Evolutionary conservation across 306 rosid genomes (phyloP).

Genomic region (Argentina anserina): DNA sequence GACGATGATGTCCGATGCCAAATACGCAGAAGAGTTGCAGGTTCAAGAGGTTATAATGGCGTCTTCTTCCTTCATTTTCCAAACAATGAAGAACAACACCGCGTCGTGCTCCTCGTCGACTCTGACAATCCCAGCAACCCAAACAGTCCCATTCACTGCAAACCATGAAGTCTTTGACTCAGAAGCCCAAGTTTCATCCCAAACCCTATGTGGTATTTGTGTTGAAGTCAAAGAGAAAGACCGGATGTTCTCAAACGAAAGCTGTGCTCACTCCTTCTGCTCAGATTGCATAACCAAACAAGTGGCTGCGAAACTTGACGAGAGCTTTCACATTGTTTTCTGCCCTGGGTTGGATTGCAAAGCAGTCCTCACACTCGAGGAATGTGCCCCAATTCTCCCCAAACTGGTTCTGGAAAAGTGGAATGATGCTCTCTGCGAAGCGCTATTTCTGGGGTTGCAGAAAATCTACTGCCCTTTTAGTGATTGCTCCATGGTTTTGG

Average conservation of each 20-base stretch:
- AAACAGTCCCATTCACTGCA: not conserved
- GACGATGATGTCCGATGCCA: not conserved
- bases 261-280: conserved; percentile 50
- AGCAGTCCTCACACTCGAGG: conserved; percentile 24
- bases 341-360: conserved; percentile 47
- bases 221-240: conserved; percentile 23
- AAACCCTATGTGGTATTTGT: conserved; percentile 47
- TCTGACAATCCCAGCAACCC: not conserved
- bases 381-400: conserved; percentile 33
- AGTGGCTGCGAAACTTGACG: conserved; percentile 38
- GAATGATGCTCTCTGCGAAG: conserved; percentile 36
- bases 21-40: not conserved
- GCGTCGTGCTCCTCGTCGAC: conserved; percentile 3
- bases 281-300: conserved; percentile 46
- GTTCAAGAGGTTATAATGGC: conserved; percentile 39
- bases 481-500: conserved; percentile 46
- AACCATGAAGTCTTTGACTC: not conserved
- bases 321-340: conserved; percentile 16
- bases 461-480: conserved; percentile 44
- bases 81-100: not conserved
- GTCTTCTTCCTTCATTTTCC: conserved; percentile 10
- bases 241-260: conserved; percentile 33
- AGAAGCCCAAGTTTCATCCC: conserved; percentile 7
- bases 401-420: conserved; percentile 36
- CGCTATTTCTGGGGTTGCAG: conserved; percentile 1